phyloP scores from a whole-genome alignment of 1,139 yeast species.

The Waltiozyma sp. region DNA sequence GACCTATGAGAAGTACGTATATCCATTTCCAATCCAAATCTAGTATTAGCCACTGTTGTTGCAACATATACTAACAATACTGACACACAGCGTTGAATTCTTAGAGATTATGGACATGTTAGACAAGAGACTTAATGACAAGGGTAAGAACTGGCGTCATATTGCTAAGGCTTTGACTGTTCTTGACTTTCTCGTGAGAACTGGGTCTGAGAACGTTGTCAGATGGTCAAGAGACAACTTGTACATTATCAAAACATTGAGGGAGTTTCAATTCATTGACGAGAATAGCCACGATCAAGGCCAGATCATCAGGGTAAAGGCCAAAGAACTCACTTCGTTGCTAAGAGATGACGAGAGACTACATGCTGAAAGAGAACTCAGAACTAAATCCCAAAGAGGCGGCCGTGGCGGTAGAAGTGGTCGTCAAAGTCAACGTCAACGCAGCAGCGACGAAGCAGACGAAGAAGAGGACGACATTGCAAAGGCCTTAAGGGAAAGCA shows the following conservation, averaged over 20 bases:
- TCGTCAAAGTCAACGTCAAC: constrained; percentile 7
- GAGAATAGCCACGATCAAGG: constrained; percentile 82
- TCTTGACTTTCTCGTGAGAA: constrained; percentile 76
- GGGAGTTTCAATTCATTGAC: constrained; percentile 83
- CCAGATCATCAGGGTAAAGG: constrained; percentile 79
- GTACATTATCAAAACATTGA: constrained; percentile 78
- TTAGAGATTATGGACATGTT: constrained; percentile 93
- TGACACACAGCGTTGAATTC: constrained; percentile 44
- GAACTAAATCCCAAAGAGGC: constrained; percentile 23
- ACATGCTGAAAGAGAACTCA: constrained; percentile 51
- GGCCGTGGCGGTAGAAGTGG: constrained; percentile 19
- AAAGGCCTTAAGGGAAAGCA: constrained; percentile 74
- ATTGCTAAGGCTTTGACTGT: constrained; percentile 86
- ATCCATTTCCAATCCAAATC: neutral
- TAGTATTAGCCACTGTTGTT: too few relatives aligned
- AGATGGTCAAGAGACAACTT: constrained; percentile 90
- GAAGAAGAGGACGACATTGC: constrained; percentile 76
- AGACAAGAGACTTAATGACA: constrained; percentile 87
- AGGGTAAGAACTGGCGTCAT: constrained; percentile 98
- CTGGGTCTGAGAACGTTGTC: constrained; percentile 86
- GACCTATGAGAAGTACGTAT: constrained; percentile 42
- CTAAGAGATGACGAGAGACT: constrained; percentile 79
- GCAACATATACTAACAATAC: constrained; percentile 3
- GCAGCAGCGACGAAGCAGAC: constrained; percentile 19
- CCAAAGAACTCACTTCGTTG: constrained; percentile 75